phyloP scores from a whole-genome alignment of 371 early-diverging fungal genomes.

The Mortierella sp. region DNA sequence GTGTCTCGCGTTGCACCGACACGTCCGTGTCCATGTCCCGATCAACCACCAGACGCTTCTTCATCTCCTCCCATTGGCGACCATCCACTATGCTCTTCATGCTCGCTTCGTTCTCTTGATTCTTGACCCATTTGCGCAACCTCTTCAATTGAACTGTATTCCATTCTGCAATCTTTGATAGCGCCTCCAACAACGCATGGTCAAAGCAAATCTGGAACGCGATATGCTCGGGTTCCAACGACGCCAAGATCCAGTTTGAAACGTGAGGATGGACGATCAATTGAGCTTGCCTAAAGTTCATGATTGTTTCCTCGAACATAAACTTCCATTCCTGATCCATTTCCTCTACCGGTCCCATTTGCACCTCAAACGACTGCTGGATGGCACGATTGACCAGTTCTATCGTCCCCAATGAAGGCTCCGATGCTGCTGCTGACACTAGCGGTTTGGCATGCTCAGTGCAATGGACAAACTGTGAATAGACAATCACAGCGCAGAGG shows the following conservation, averaged over 20 bases:
- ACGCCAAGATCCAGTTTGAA: conserved; percentile 26
- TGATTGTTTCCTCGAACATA: conserved; percentile 28
- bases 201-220: conserved; percentile 44
- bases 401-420: background rate
- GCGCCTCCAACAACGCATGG: conserved; percentile 33
- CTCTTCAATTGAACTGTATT: conserved; percentile 22
- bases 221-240: conserved; percentile 13
- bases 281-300: conserved; percentile 10
- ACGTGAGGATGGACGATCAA: conserved; percentile 29
- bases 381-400: conserved; percentile 28
- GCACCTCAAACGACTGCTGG: conserved; percentile 27
- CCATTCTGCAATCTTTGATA: conserved; percentile 24
- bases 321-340: conserved; percentile 20
- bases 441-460: background rate
- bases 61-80: conserved; percentile 28
- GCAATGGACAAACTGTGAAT: background rate
- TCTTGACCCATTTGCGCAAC: conserved; percentile 17
- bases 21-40: background rate
- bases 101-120: conserved; percentile 25
- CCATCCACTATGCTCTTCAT: conserved; percentile 15
- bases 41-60: conserved; percentile 13
- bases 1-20: background rate
- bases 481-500: background rate
- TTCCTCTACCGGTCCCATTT: conserved; percentile 24
- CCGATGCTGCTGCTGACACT: background rate